phyloP scores from a whole-genome alignment of 2,329 filamentous ascomycete genomes.

The Botrytis tulipae region DNA sequence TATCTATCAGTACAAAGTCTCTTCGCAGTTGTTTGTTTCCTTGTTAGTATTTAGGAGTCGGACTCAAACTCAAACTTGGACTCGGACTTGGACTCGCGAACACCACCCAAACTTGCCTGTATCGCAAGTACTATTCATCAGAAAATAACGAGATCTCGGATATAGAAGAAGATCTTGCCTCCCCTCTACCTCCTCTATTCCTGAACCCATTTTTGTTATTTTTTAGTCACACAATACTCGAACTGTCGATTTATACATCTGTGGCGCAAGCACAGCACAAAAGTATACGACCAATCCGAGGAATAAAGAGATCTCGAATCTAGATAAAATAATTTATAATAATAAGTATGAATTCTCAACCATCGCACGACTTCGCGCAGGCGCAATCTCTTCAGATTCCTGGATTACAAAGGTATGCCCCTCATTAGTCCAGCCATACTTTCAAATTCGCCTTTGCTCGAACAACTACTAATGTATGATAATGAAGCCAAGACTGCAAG shows the following conservation, averaged over 20 bases:
- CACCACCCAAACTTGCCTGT: neutral
- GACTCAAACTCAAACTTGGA: neutral
- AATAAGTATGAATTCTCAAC: slow-evolving; percentile 26
- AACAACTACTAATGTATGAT: slow-evolving; percentile 33
- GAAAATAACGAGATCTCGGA: neutral
- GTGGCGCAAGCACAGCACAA: neutral
- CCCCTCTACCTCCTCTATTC: neutral
- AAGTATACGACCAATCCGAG: neutral
- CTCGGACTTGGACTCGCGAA: neutral
- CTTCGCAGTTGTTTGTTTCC: neutral
- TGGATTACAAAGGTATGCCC: slow-evolving; percentile 31
- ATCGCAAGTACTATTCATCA: neutral
- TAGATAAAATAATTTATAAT: slow-evolving; percentile 11
- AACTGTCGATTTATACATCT: slow-evolving; percentile 5
- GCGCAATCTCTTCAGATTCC: slow-evolving; percentile 29
- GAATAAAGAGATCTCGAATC: slow-evolving; percentile 11
- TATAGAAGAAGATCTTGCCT: neutral
- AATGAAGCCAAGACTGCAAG: slow-evolving; percentile 52
- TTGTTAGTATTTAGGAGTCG: neutral
- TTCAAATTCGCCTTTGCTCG: slow-evolving; percentile 1
- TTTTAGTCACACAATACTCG: slow-evolving; percentile 3
- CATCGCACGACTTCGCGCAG: slow-evolving; percentile 33
- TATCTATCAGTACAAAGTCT: neutral
- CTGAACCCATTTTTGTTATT: neutral
- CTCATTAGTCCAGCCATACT: neutral